Evolutionary conservation across 2,329 filamentous ascomycete species (phyloP).

Genomic region (Periconia digitata): DNA sequence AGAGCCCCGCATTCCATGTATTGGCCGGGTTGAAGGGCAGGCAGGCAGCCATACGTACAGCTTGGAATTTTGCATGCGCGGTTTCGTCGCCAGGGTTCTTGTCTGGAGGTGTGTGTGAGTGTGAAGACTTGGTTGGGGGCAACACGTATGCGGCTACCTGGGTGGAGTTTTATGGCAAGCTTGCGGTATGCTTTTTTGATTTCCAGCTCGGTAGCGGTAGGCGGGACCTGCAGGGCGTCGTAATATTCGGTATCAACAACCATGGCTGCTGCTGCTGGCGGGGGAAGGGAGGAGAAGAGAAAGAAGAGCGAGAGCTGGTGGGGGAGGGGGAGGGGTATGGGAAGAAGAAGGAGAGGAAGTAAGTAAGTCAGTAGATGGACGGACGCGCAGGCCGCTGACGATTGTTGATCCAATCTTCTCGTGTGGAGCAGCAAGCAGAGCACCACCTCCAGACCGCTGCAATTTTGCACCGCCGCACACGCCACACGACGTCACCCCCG

Average conservation of each 20-base stretch:
- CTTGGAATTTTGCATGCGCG: slow-evolving; percentile 92
- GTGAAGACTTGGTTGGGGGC: slow-evolving; percentile 1
- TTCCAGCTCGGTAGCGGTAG: slow-evolving; percentile 83
- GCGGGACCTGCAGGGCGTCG: slow-evolving; percentile 80
- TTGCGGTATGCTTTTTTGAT: slow-evolving; percentile 97
- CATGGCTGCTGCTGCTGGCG: slow-evolving; percentile 66
- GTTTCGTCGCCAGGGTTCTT: slow-evolving; percentile 97
- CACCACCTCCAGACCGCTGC: slow-evolving; percentile 1
- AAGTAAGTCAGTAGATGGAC: slow-evolving; percentile 5
- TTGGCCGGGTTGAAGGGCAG: background rate
- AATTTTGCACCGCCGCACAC: slow-evolving; percentile 17
- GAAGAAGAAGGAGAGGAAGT: slow-evolving; percentile 6
- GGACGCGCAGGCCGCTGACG: no score
- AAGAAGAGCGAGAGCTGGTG: slow-evolving; percentile 1
- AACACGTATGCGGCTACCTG: slow-evolving; percentile 57
- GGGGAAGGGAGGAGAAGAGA: background rate
- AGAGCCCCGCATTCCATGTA: slow-evolving; percentile 18
- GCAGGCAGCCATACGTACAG: slow-evolving; percentile 62
- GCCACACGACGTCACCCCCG: slow-evolving; percentile 22
- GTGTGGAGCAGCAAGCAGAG: background rate
- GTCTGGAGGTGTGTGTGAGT: slow-evolving; percentile 58
- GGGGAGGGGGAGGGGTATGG: background rate
- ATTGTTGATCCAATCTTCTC: slow-evolving; percentile 1
- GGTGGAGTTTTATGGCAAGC: slow-evolving; percentile 89
- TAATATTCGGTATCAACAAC: slow-evolving; percentile 89